phyloP scores from a whole-genome alignment of 345 rosid genomes.

The Draba incana region DNA sequence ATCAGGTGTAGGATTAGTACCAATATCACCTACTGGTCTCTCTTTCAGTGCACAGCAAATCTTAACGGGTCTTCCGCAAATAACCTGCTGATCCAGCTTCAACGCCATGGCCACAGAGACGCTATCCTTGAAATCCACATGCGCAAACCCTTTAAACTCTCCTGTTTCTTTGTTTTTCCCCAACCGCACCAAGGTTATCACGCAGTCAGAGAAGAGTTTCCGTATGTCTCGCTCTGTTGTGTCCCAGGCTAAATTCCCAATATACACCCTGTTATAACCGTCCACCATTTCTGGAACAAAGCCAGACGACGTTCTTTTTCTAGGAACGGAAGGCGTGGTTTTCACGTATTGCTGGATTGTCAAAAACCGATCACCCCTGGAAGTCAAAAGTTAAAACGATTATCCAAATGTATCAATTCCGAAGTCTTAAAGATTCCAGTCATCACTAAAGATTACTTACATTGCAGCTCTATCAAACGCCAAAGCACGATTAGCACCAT shows the following conservation, averaged over 20 bases:
- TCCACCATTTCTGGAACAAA: conserved; percentile 68
- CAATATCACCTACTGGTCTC: conserved; percentile 36
- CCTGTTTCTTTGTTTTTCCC: conserved; percentile 84
- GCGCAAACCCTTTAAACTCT: conserved; percentile 86
- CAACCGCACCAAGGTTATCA: conserved; percentile 65
- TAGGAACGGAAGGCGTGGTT: conserved; percentile 41
- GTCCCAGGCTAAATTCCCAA: conserved; percentile 91
- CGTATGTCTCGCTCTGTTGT: conserved; percentile 72
- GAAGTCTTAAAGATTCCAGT: background rate
- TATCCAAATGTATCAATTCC: background rate
- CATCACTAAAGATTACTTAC: conserved; percentile 49
- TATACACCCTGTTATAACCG: conserved; percentile 85
- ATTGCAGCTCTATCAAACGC: conserved; percentile 80
- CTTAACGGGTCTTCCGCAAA: conserved; percentile 81
- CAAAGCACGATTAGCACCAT: conserved; percentile 76
- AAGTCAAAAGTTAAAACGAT: conserved; percentile 32
- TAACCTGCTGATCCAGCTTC: conserved; percentile 75
- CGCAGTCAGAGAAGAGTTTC: conserved; percentile 75
- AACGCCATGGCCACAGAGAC: conserved; percentile 65
- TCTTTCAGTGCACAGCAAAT: conserved; percentile 81
- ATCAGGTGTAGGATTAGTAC: conserved; percentile 28
- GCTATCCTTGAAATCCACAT: conserved; percentile 76
- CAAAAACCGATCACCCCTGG: conserved; percentile 85
- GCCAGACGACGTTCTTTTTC: conserved; percentile 46
- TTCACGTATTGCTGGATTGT: conserved; percentile 77